These are phyloP conservation scores for Inga oerstediana DNA, from an alignment of 306 rosid genomes.

Conservation along the genomic window DNA sequence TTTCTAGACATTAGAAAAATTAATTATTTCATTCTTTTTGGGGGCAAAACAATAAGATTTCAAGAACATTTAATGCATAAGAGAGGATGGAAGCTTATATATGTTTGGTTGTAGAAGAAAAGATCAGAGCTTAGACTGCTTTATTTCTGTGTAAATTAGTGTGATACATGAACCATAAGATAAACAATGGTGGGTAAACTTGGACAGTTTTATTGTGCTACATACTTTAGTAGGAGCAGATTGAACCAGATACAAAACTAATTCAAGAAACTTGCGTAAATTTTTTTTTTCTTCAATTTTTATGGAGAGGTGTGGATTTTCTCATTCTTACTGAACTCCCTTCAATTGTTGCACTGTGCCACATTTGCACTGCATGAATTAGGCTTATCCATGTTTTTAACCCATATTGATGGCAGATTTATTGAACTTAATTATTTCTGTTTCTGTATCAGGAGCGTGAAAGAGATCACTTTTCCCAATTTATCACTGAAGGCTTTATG, in stretches of 20 bases:
- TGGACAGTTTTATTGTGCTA: slow-evolving; percentile 1
- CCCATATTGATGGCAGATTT: background rate
- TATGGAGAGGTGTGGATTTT: slow-evolving; percentile 1
- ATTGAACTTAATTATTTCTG: background rate
- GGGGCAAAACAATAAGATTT: slow-evolving; percentile 9
- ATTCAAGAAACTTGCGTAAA: background rate
- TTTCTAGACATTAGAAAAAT: background rate
- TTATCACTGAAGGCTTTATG: slow-evolving; percentile 90
- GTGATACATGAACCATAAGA: background rate
- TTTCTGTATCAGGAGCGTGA: slow-evolving; percentile 73
- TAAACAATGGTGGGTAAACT: slow-evolving; percentile 10
- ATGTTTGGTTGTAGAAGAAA: slow-evolving; percentile 9
- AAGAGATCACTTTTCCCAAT: slow-evolving; percentile 92
- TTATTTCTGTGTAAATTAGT: slow-evolving; percentile 23
- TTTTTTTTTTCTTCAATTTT: background rate
- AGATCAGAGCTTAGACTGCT: background rate
- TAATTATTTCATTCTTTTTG: background rate
- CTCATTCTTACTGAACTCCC: slow-evolving; percentile 1
- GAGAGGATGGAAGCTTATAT: slow-evolving; percentile 1
- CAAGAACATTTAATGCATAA: background rate
- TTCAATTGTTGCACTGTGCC: background rate
- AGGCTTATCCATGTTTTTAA: slow-evolving; percentile 13
- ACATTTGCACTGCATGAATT: slow-evolving; percentile 19
- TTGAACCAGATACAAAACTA: background rate
- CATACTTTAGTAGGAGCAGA: slow-evolving; percentile 3